Percentiles rank a stretch among this genome's conserved stretches.
phyloP scores from a whole-genome alignment of 176 grass and related monocot species.

The Guadua angustifolia region DNA sequence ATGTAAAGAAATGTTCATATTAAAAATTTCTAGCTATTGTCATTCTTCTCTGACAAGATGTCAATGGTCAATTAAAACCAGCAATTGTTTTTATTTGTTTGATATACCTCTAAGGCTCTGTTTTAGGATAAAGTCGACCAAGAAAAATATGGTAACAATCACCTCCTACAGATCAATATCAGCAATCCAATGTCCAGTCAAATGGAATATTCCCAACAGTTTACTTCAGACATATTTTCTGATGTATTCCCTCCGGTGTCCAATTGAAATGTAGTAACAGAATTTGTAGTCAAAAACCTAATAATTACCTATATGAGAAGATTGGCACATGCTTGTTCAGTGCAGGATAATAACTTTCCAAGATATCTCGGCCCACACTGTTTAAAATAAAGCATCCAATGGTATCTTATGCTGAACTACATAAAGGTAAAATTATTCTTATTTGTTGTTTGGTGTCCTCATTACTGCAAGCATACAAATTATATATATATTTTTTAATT shows the following conservation, averaged over 20 bases:
- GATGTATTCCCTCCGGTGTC: neutral
- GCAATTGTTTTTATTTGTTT: neutral
- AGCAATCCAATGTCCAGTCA: neutral
- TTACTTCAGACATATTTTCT: neutral
- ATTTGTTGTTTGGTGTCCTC: conserved; percentile 23
- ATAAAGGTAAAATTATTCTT: conserved; percentile 35
- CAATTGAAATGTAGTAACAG: neutral
- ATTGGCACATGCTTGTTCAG: neutral
- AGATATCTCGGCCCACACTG: neutral
- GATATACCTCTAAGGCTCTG: neutral
- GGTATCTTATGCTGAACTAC: conserved; percentile 6
- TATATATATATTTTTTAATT: neutral
- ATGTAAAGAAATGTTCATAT: neutral
- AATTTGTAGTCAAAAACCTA: neutral
- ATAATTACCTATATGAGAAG: conserved; percentile 11
- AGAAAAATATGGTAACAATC: neutral
- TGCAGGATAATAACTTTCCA: neutral
- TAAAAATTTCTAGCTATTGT: neutral
- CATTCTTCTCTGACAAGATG: conserved; percentile 5
- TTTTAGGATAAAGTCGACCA: conserved; percentile 27
- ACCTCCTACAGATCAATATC: neutral
- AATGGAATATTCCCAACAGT: neutral
- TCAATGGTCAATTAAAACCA: neutral
- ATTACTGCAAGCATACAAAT: conserved; percentile 24
- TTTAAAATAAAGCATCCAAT: conserved; percentile 20